phyloP scores from a whole-genome alignment of 2,329 filamentous ascomycete species.

The Aspergillus viridinutans region DNA sequence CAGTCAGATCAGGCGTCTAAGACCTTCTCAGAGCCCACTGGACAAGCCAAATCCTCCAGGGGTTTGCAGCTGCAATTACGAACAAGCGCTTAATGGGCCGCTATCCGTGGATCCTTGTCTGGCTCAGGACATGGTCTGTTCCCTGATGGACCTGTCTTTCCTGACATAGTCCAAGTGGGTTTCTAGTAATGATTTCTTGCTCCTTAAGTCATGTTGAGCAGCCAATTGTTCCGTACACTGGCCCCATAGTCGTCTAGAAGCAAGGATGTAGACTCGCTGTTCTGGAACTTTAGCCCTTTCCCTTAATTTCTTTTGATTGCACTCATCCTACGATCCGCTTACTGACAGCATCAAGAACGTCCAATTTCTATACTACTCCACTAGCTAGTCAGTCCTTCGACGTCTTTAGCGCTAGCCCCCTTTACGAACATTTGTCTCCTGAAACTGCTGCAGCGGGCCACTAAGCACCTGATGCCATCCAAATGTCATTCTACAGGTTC shows the following conservation, averaged over 20 bases:
- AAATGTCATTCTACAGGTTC: constrained; percentile 13
- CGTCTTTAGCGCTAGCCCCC: constrained; percentile 18
- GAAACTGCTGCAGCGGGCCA: constrained; percentile 7
- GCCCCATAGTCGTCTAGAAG: constrained; percentile 2
- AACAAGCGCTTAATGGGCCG: constrained; percentile 14
- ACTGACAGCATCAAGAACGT: not conserved
- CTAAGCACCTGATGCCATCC: constrained; percentile 11
- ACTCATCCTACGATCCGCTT: not conserved
- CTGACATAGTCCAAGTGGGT: not conserved
- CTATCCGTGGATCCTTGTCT: not conserved
- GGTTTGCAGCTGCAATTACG: constrained; percentile 16
- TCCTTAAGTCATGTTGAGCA: not conserved
- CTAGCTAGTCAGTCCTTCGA: constrained; percentile 9
- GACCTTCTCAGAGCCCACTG: not conserved
- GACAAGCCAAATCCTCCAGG: constrained; percentile 6
- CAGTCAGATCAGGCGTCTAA: not conserved
- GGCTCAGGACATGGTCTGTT: not conserved
- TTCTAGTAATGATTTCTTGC: not conserved
- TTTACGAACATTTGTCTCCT: constrained; percentile 15
- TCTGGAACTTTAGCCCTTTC: constrained; percentile 6
- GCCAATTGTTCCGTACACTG: not conserved
- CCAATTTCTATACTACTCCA: not conserved
- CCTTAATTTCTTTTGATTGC: not conserved
- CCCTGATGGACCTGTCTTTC: not conserved
- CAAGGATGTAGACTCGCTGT: not conserved